Base-by-base conservation (phyloP, 768 basidiomycete genomes). In the Boletus fagicola region DNA sequence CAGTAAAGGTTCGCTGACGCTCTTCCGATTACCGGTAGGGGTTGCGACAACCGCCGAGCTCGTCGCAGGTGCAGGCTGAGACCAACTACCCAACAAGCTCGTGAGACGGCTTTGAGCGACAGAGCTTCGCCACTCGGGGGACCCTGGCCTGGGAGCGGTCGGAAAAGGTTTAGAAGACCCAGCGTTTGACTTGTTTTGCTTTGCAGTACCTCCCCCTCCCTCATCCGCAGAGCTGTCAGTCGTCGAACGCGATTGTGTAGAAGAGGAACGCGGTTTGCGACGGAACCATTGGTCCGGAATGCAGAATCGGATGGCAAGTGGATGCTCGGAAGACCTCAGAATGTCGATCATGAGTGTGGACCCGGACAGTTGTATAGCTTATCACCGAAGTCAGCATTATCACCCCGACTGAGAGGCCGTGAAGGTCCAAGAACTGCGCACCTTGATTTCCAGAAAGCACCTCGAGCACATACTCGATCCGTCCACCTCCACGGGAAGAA, bases 261-360 rank as follows among this genome's bases (percentile, higher is more conserved):
- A 82, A 2, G 78, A 64, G 39, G 72, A 75, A 0, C 83, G 82
- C 8, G 84, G 80, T 59, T 81, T 87, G 20, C 88, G 81, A 55
- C 84, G 83, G 70, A 84, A 92, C 91, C 87, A 92, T 65, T 87
- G 86, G 52, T 88, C 88, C 2, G 88, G 88, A 9, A 93, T 83
- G 59, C 85, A 88, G 54, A 92, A 80, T 28, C 80, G 78, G 65
- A 88, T 83, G 9, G 62, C 66, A 10, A 54, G 56, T 6, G 61
- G 50, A 40, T 38, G 22, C 8, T 52, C 57, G 18, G 31, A 62
- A 18, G 65, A 61, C 38, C 2, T 58, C 13, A 68, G 45, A 16
- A 46, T 16, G 24, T 70, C 62, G 24, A 55, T 28, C 54, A 70
- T 53, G 49, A 50, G 42, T 31, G 52, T 9, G 5, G 68, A 58